Percentiles rank a stretch among this genome's conserved stretches.
These are phyloP conservation scores for Ramalina intermedia DNA, from an alignment of 495 filamentous ascomycete species.

Conservation along the genomic window DNA sequence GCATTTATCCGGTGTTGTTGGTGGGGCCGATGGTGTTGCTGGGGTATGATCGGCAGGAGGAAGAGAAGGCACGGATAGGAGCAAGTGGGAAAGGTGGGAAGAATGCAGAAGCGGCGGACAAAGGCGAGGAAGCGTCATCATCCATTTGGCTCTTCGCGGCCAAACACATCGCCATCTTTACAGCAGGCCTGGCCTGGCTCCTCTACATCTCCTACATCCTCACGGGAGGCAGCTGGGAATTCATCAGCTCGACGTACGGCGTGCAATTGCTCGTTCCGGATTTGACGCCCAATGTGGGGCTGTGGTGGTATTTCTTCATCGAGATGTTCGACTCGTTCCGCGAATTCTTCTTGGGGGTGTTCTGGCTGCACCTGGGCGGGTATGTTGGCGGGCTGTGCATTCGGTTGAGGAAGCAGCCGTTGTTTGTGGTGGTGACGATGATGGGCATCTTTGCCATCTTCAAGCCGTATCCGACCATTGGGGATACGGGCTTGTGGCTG, in stretches of 20 bases:
- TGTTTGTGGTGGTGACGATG: slow-evolving; percentile 70
- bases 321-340: slow-evolving; percentile 99
- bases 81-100: neutral
- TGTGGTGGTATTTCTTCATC: slow-evolving; percentile 99
- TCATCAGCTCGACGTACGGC: slow-evolving; percentile 78
- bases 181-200: slow-evolving; percentile 37
- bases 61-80: neutral
- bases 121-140: neutral
- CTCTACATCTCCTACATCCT: slow-evolving; percentile 60
- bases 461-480: slow-evolving; percentile 89
- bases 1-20: slow-evolving; percentile 77
- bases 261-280: slow-evolving; percentile 84
- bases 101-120: neutral
- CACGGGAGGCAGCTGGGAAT: slow-evolving; percentile 68
- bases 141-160: slow-evolving; percentile 34
- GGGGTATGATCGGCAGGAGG: slow-evolving; percentile 52
- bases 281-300: slow-evolving; percentile 82
- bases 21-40: slow-evolving; percentile 72
- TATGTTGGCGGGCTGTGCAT: slow-evolving; percentile 78
- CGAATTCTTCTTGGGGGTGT: slow-evolving; percentile 91
- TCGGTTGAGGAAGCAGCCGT: slow-evolving; percentile 64
- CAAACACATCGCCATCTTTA: slow-evolving; percentile 32
- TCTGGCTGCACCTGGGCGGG: slow-evolving; percentile 84
- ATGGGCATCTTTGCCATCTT: slow-evolving; percentile 84
- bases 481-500: slow-evolving; percentile 72